Conservation (phyloP, 306 rosid genomes). For the Vigna trinervia region DNA sequence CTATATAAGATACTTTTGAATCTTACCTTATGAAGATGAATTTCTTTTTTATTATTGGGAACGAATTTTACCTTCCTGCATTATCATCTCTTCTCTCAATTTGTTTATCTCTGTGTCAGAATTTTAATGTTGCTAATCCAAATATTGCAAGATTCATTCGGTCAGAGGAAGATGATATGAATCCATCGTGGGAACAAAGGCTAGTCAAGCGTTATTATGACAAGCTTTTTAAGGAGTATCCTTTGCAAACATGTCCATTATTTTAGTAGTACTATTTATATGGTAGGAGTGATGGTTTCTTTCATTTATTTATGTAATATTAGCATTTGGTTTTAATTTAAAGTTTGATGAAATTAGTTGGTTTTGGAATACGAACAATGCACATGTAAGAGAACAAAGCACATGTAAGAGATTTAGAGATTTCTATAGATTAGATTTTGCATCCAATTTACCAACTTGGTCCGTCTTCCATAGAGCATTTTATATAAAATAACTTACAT, state of each 20-base stretch:
- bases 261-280: slow-evolving; percentile 16
- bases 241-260: slow-evolving; percentile 45
- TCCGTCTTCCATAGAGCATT: slow-evolving; percentile 1
- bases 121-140: slow-evolving; percentile 45
- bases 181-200: slow-evolving; percentile 97
- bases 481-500: slow-evolving; percentile 22
- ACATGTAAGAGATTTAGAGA: slow-evolving; percentile 15
- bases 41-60: slow-evolving; percentile 25
- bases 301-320: slow-evolving; percentile 15
- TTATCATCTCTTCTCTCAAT: slow-evolving; percentile 32
- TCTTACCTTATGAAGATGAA: not conserved
- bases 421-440: slow-evolving; percentile 31
- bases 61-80: not conserved
- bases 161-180: slow-evolving; percentile 89
- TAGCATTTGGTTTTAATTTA: slow-evolving; percentile 16
- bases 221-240: slow-evolving; percentile 98
- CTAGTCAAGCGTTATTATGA: slow-evolving; percentile 93
- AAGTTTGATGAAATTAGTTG: slow-evolving; percentile 24
- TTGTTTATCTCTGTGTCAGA: slow-evolving; percentile 33
- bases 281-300: slow-evolving; percentile 19
- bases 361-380: slow-evolving; percentile 18
- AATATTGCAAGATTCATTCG: slow-evolving; percentile 81
- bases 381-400: slow-evolving; percentile 1
- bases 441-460: not conserved
- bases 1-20: slow-evolving; percentile 12